Percentiles rank a stretch among this genome's conserved stretches.
Evolutionary conservation across 2,329 filamentous ascomycete species (phyloP).

Genomic region (Escovopsis sp.): DNA sequence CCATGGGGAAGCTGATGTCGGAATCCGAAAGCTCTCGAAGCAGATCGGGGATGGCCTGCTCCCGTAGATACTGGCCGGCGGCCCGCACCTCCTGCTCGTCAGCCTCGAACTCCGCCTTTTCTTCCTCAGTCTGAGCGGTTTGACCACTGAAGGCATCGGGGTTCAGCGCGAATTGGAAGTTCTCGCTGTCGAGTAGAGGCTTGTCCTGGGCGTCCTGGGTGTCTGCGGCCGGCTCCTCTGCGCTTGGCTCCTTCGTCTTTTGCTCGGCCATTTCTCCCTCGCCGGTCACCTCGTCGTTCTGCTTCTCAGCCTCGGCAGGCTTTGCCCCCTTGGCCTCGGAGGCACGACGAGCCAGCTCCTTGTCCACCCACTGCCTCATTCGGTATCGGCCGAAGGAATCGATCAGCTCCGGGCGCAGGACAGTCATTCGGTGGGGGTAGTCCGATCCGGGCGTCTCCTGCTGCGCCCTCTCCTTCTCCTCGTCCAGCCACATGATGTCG

Average conservation of each 20-base stretch:
- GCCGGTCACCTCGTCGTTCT: conserved; percentile 18
- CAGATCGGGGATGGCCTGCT: conserved; percentile 69
- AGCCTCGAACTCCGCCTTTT: conserved; percentile 66
- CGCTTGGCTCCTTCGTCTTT: conserved; percentile 6
- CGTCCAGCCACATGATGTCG: conserved; percentile 82
- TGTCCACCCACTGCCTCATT: conserved; percentile 78
- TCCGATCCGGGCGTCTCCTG: conserved; percentile 28
- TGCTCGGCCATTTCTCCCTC: conserved; percentile 6
- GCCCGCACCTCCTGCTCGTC: conserved; percentile 83
- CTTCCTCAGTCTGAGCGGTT: conserved; percentile 73
- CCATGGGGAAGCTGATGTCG: conserved; percentile 96
- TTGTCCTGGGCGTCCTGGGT: conserved; percentile 9
- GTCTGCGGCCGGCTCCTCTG: conserved; percentile 27
- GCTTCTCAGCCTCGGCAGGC: conserved; percentile 17
- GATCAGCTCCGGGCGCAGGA: conserved; percentile 78
- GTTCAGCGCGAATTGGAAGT: conserved; percentile 81
- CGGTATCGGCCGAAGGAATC: conserved; percentile 74
- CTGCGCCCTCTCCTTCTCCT: conserved; percentile 36
- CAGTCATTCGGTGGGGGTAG: conserved; percentile 95
- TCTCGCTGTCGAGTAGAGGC: conserved; percentile 66
- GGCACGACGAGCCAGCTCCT: conserved; percentile 53
- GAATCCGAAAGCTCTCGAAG: conserved; percentile 79
- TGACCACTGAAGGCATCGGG: conserved; percentile 94
- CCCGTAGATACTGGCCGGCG: conserved; percentile 64
- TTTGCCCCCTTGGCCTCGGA: conserved; percentile 17